Percentiles rank a stretch among this genome's conserved stretches.
phyloP scores from a whole-genome alignment of 1,139 yeast genomes.

The Hemisphaericaspora subhashii region DNA sequence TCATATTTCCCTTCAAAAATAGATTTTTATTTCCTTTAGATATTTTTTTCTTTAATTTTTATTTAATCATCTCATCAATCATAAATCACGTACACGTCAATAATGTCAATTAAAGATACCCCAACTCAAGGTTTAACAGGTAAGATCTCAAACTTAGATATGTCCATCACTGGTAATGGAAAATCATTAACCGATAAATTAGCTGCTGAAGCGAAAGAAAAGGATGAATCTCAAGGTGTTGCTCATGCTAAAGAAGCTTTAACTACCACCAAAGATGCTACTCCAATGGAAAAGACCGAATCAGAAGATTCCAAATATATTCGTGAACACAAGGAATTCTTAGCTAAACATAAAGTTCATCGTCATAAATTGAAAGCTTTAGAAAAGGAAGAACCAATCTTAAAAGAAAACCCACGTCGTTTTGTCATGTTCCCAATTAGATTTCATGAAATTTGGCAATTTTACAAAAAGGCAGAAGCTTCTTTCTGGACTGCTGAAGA shows the following conservation, averaged over 20 bases:
- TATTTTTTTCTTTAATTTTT: neutral
- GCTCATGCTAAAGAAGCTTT: conserved; percentile 21
- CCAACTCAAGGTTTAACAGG: conserved; percentile 54
- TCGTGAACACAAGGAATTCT: conserved; percentile 51
- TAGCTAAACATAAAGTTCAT: conserved; percentile 61
- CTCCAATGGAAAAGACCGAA: conserved; percentile 13
- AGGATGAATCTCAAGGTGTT: conserved; percentile 36
- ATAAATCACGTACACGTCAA: conserved; percentile 6
- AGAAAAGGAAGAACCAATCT: conserved; percentile 88
- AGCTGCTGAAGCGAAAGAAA: conserved; percentile 47
- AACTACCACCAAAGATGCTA: conserved; percentile 7
- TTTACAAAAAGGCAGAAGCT: conserved; percentile 98
- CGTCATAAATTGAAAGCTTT: conserved; percentile 69
- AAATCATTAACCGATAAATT: conserved; percentile 44
- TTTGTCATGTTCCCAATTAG: conserved; percentile 96
- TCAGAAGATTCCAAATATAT: conserved; percentile 22
- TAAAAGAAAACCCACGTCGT: conserved; percentile 82
- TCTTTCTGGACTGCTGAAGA: conserved; percentile 99
- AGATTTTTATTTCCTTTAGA: neutral
- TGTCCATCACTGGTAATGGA: conserved; percentile 31
- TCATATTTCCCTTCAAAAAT: neutral
- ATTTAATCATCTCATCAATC: neutral
- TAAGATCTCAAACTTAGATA: conserved; percentile 43
- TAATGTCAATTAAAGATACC: conserved; percentile 47
- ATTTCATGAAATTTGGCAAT: conserved; percentile 98